Conservation (phyloP, 192 early-diverging fungal species). For the Rhizoclosmatium sp. region DNA sequence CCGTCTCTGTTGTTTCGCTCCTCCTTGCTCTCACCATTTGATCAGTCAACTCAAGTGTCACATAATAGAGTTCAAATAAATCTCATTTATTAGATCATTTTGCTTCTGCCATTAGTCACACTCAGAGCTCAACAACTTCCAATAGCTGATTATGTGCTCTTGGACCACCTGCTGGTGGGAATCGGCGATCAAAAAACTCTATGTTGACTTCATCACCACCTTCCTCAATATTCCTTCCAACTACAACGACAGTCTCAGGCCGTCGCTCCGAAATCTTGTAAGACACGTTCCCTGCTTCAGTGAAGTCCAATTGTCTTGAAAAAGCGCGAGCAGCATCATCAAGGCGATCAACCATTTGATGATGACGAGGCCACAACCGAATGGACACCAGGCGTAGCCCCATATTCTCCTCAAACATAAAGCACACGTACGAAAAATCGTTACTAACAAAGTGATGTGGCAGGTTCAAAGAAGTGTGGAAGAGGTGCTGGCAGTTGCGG, state of each 20-base stretch:
- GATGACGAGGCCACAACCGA: conserved; percentile 6
- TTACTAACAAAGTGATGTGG: not conserved
- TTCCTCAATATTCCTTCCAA: not conserved
- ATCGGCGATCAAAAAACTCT: conserved; percentile 16
- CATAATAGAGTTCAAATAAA: too few relatives aligned
- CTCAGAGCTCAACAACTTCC: conserved; percentile 25
- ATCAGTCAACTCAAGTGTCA: too few relatives aligned
- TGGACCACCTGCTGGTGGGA: conserved; percentile 2
- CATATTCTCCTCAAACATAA: conserved; percentile 22
- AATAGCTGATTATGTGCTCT: conserved; percentile 15
- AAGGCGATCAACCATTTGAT: not conserved
- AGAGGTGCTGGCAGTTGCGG: not conserved
- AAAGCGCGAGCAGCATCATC: not conserved
- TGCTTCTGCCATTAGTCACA: too few relatives aligned
- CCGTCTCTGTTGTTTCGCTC: too few relatives aligned
- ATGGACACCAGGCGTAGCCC: conserved; percentile 33
- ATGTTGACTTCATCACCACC: conserved; percentile 24
- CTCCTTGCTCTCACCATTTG: too few relatives aligned
- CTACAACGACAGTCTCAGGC: conserved; percentile 13
- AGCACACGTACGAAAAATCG: conserved; percentile 18
- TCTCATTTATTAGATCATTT: too few relatives aligned
- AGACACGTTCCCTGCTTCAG: conserved; percentile 15
- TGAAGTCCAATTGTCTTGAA: conserved; percentile 8
- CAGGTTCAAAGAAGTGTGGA: not conserved
- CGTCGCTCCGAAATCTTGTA: not conserved